Base-by-base conservation (phyloP, 129 eudicot genomes). In the Smallanthus sonchifolius region DNA sequence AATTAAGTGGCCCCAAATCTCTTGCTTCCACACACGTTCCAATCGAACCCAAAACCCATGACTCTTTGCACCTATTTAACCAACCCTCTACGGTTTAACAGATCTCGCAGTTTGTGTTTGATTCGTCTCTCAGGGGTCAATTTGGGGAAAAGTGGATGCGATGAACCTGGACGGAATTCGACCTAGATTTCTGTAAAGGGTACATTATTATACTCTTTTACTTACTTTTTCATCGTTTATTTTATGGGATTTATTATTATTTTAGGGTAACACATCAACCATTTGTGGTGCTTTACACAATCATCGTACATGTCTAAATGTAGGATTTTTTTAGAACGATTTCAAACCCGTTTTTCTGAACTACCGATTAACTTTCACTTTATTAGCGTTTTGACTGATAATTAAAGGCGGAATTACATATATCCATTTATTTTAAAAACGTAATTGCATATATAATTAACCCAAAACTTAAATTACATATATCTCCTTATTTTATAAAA, bases 111-210 rank as follows among this genome's bases (percentile, higher is more conserved):
- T n/a, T 15, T 52, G 48, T 16, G 11, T 35, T 13, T 19, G 28
- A 2, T 39, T 57, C 42, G 28, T 57, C 32, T 30, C 56, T 14
- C 6, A 75, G 8, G 32, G 8, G 32, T 71, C 42, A 10, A 28
- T 36, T 10, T 37, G 37, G 56, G 15, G 38, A 17, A 62, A 54
- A 52, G 72, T 15, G 34, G 42, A 35, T 81, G 24, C 47, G 51
- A 67, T 75, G 89, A 79, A 79, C 77, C 77, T 67, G 80, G 84
- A 82, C 75, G 47, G 32, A 24, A 47, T 73, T 69, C 70, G 24
- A 57, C 73, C 63, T 49, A 24, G 17, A 48, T 44, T 49, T 28
- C 8, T 0, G 14, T 40, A 7, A 44, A 73, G 4, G 56, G 47
- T 35, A 43, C 35, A 14, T 20, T n/a, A 65, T 55, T 64, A n/a